Base-by-base conservation (phyloP, 768 basidiomycete genomes). In the Boletus tomentosulus region DNA sequence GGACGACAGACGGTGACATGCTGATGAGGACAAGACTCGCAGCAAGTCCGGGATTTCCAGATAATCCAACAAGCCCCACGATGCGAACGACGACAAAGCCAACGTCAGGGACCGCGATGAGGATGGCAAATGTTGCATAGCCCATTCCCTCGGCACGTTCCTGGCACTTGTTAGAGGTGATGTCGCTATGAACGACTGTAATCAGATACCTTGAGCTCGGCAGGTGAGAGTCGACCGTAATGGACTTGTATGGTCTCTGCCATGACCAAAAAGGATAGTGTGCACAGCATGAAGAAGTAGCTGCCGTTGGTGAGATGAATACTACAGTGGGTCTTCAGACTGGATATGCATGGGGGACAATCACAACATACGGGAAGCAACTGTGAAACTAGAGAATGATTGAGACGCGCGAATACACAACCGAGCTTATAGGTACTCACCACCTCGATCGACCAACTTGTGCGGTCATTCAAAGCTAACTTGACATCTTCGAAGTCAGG, bases 151-250 rank as follows among this genome's bases (percentile, higher is more conserved):
- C 46, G 9, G n/a, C 57, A n/a, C 42, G 46, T 48, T 62, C 54
- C 64, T 66, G 33, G 3, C 19, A 28, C 11, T 25, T 12, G 24
- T 45, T 13, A 43, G n/a, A 24, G 24, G 13, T 7, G 3, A 4
- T 7, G 12, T n/a, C 4, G 24, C 1, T 0, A 24, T 39, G 15
- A n/a, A n/a, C n/a, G n/a, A n/a, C n/a, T n/a, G n/a, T n/a, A n/a
- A n/a, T n/a, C n/a, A n/a, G n/a, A n/a, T 60, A 65, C 65, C 61
- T 67, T 67, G 1, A 67, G 51, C 25, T 65, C 46, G 1, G 30
- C n/a, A 37, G 66, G 50, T 39, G 66, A 50, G 42, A 67, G 58
- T 44, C 66, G 55, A 49, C 54, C 61, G 22, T 66, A 65, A 9
- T 48, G 49, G 1, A 65, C 22, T 19, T 50, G 61, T 11, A 62